Base-by-base conservation (phyloP, 805 yeast species). In the Ogataea ganodermae region DNA sequence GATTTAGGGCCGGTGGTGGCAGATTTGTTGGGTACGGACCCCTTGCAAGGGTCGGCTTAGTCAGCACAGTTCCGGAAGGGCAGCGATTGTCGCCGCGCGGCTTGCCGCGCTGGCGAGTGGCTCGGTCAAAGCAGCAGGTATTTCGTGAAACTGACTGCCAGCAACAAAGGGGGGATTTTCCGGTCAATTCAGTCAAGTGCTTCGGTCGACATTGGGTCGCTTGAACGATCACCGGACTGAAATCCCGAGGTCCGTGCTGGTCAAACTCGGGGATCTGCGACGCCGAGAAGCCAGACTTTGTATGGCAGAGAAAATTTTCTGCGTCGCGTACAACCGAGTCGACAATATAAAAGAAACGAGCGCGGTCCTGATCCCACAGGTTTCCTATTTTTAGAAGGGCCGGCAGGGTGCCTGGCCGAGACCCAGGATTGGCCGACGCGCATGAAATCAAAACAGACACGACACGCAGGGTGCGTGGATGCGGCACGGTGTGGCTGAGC, bases 381-480 rank as follows among this genome's bases (percentile, higher is more conserved):
- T 24, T 7, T 23, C 27, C 33, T 36, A 36, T 36, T 36, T 36
- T 36, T 36, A 36, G 40, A 14, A 36, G 13, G 17, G 14, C n/a
- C n/a, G 12, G 5, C 12, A 4, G 22, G 24, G 36, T 33, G 36
- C 36, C 24, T 17, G 40, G 40, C 40, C 40, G 40, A 36, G 40
- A 36, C 40, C n/a, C 30, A 23, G 40, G 30, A 36, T 36, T 36
- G 40, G 40, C 40, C 40, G 30, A 16, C 40, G 40, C 40, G 40
- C 40, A 23, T 36, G 21, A 36, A 36, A 36, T 14, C 23, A 23
- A 36, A 36, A 36, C 40, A 36, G 28, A 36, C 40, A 36, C 40
- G 40, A 14, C 30, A 23, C 39, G 39, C 27, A 14, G 18, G 16
- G 26, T 18, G 16, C 14, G 23, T 16, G 22, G 20, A 20, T 33